Conservation (phyloP, 2,329 filamentous ascomycete species). For the Fusarium begoniae region DNA sequence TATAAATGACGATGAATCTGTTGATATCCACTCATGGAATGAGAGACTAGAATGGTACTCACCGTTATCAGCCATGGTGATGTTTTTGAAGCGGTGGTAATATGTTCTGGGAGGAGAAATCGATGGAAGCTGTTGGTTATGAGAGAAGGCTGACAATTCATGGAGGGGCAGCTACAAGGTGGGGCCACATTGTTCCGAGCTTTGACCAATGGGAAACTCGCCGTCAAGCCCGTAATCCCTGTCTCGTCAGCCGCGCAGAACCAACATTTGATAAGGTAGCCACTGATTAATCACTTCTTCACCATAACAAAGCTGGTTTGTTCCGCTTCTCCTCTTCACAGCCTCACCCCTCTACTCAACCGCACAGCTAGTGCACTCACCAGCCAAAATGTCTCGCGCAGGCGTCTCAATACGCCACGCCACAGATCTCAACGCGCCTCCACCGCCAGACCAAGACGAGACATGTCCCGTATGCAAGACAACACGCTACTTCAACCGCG, state of each 20-base stretch:
- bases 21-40: accelerated
- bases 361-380: accelerated
- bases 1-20: background rate
- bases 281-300: slow-evolving; percentile 8
- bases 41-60: background rate
- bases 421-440: slow-evolving; percentile 23
- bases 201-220: slow-evolving; percentile 31
- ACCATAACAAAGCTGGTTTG: background rate
- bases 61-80: slow-evolving; percentile 54
- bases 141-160: slow-evolving; percentile 44
- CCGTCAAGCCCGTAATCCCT: slow-evolving; percentile 10
- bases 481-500: slow-evolving; percentile 90
- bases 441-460: slow-evolving; percentile 60
- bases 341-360: background rate
- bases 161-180: slow-evolving; percentile 27
- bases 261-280: slow-evolving; percentile 1
- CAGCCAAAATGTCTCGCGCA: slow-evolving; percentile 43
- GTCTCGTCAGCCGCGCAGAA: slow-evolving; percentile 40
- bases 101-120: slow-evolving; percentile 19
- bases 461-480: slow-evolving; percentile 98
- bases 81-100: background rate
- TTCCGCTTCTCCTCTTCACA: background rate
- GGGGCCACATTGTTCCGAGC: background rate
- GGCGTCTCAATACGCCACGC: slow-evolving; percentile 45
- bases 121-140: slow-evolving; percentile 33